Conservation (phyloP, 2,329 filamentous ascomycete species). For the Pseudogymnoascus sp. region DNA sequence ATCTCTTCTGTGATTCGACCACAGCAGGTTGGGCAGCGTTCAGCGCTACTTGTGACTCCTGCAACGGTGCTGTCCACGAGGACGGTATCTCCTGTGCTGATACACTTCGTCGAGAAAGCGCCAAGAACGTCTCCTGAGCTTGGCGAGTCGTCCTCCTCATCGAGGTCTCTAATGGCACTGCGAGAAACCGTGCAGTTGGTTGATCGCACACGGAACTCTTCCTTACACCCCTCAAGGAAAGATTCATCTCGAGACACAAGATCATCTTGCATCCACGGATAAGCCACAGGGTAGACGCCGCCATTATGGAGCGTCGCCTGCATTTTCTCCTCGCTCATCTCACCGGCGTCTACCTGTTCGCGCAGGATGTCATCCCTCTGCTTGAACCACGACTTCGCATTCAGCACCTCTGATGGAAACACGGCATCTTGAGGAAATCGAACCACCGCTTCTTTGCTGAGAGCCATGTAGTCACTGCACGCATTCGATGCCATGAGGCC, state of each 20-base stretch:
- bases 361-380: slow-evolving; percentile 20
- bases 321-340: slow-evolving; percentile 20
- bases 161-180: slow-evolving; percentile 20
- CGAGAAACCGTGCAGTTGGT: slow-evolving; percentile 21
- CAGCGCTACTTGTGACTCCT: slow-evolving; percentile 16
- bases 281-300: slow-evolving; percentile 21
- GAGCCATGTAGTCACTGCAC: slow-evolving; percentile 21
- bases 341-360: slow-evolving; percentile 16
- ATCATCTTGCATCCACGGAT: slow-evolving; percentile 22
- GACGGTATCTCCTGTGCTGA: slow-evolving; percentile 16
- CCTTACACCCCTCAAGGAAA: slow-evolving; percentile 17
- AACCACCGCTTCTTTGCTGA: slow-evolving; percentile 21
- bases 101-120: slow-evolving; percentile 19
- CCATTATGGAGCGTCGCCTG: slow-evolving; percentile 20
- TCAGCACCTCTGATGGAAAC: slow-evolving; percentile 22
- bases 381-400: slow-evolving; percentile 22
- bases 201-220: slow-evolving; percentile 19
- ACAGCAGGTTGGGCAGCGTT: slow-evolving; percentile 23
- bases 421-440: slow-evolving; percentile 23
- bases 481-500: slow-evolving; percentile 25
- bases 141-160: slow-evolving; percentile 13
- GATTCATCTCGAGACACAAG: slow-evolving; percentile 19
- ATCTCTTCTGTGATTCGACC: slow-evolving; percentile 16
- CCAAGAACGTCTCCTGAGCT: slow-evolving; percentile 23
- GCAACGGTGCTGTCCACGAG: slow-evolving; percentile 19